These are phyloP conservation scores for Falciphora oryzae DNA, from an alignment of 2,329 filamentous ascomycete genomes.

Conservation along the genomic window DNA sequence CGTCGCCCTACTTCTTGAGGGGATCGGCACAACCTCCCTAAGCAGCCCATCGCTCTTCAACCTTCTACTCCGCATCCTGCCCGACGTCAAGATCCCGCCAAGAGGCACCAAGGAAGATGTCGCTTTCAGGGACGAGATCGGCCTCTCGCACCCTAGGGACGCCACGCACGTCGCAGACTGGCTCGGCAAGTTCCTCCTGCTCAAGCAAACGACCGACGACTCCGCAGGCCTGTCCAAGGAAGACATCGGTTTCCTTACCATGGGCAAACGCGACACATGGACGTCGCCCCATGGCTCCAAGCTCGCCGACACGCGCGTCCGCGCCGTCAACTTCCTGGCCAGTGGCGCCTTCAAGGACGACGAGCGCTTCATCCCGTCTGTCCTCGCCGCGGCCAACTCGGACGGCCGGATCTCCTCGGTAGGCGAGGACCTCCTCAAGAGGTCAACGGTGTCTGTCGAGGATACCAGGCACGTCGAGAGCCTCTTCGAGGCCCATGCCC, in stretches of 20 bases:
- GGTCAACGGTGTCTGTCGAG: constrained; percentile 70
- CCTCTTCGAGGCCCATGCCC: constrained; percentile 69
- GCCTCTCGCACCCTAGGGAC: constrained; percentile 62
- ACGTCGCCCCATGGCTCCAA: constrained; percentile 48
- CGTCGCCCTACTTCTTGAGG: constrained; percentile 63
- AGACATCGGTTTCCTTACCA: constrained; percentile 64
- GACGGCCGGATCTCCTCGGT: constrained; percentile 77
- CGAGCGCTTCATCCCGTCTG: constrained; percentile 76
- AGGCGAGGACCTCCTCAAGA: constrained; percentile 86
- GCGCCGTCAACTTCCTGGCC: constrained; percentile 65
- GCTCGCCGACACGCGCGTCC: constrained; percentile 63
- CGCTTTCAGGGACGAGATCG: constrained; percentile 58
- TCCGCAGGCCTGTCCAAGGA: constrained; percentile 55
- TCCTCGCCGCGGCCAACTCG: constrained; percentile 76
- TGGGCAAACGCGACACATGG: constrained; percentile 65
- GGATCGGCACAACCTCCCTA: constrained; percentile 55
- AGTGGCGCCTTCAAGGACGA: constrained; percentile 81
- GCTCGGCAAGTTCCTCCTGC: constrained; percentile 71
- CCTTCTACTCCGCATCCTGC: constrained; percentile 70
- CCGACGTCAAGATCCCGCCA: constrained; percentile 64
- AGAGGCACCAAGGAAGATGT: constrained; percentile 75
- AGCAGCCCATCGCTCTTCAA: constrained; percentile 65
- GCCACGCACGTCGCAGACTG: constrained; percentile 66
- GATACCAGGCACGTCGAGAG: constrained; percentile 54
- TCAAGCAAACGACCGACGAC: constrained; percentile 26